Evolutionary conservation across 2,329 filamentous ascomycete genomes (phyloP), one percentile per base, ranked within the genome.

Genomic region (Beauveria brongniartii): DNA sequence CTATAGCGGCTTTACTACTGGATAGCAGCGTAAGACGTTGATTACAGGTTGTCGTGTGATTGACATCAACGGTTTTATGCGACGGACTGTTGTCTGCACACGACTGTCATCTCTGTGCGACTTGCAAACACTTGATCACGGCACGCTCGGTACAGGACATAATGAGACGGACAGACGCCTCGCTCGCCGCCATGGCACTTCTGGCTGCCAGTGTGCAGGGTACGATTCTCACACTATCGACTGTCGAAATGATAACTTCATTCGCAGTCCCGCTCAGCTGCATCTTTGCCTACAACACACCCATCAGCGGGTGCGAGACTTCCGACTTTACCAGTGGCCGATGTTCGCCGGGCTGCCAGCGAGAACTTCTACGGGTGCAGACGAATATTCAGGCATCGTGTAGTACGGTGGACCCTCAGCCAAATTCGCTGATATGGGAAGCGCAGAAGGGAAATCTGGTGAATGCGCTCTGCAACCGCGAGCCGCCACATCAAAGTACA

Each of bases 271-370:
- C 76, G 0, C 59, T 74, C 41, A 65, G 64, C 47, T 80, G 78
- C 64, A 67, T 73, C 16, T 65, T 72, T 43, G 76, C 74, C 40
- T 80, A 80, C 68, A 75, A 76, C 64, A 68, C 69, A 6, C 72
- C 72, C 5, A 72, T 80, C 28, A 47, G 60, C n/a, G 70, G 71
- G 55, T 80, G 78, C 66, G 61, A 56, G 4, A 40, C 65, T 3
- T 30, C 59, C 59, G 77, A 80, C 64, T 78, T 78, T 28, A 64
- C 62, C 7, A 59, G 59, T 2, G 71, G 70, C 41, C 69, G 65
- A 2, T 80, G 78, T 67, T 78, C 77, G 18, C 43, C 61, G 4
- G 62, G 59, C 3, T 80, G 78, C 63, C 68, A 68, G 46, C 62
- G 63, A 8, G 72, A 67, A 2, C 62, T 76, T 48, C 41, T 61